phyloP scores from a whole-genome alignment of 225 moss, liverwort and hornwort genomes.

The Sphagnum tenellum region DNA sequence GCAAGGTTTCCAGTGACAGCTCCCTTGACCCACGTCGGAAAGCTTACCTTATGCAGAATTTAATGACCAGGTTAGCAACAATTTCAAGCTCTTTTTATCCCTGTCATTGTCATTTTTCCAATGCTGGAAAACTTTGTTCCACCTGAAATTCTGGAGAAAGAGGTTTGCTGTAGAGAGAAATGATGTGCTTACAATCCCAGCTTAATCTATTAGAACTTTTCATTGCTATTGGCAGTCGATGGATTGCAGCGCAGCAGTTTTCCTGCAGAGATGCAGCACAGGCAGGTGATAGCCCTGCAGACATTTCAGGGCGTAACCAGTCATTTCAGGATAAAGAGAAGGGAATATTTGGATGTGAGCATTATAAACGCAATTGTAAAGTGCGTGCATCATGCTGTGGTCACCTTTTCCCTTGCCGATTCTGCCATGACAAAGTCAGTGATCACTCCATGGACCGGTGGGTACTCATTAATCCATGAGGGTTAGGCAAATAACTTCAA shows the following conservation, averaged over 20 bases:
- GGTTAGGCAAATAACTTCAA: too few species aligned
- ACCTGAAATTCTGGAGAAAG: too few species aligned
- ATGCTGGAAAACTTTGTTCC: too few species aligned
- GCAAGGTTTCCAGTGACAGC: slow-evolving; percentile 88
- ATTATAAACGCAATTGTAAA: slow-evolving; percentile 94
- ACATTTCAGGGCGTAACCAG: slow-evolving; percentile 27
- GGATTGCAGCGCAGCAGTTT: slow-evolving; percentile 88
- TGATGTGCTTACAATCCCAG: too few species aligned
- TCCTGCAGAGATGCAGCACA: slow-evolving; percentile 20
- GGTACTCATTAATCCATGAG: background rate
- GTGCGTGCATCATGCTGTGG: slow-evolving; percentile 92
- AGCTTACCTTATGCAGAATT: slow-evolving; percentile 96
- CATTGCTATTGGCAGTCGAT: slow-evolving; percentile 44
- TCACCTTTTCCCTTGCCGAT: slow-evolving; percentile 74
- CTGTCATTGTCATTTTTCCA: too few species aligned
- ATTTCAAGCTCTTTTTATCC: too few species aligned
- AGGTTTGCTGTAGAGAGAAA: too few species aligned
- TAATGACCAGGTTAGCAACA: slow-evolving; percentile 72
- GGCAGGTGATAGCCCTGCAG: slow-evolving; percentile 30
- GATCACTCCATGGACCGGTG: slow-evolving; percentile 98
- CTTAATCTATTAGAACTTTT: background rate
- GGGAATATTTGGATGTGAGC: slow-evolving; percentile 77
- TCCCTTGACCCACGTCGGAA: slow-evolving; percentile 92
- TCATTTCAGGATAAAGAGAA: slow-evolving; percentile 59
- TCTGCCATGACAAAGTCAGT: slow-evolving; percentile 97